Percentiles rank a stretch among this genome's conserved stretches.
Conservation (phyloP, 495 filamentous ascomycete genomes). For the Neurospora sp. region DNA sequence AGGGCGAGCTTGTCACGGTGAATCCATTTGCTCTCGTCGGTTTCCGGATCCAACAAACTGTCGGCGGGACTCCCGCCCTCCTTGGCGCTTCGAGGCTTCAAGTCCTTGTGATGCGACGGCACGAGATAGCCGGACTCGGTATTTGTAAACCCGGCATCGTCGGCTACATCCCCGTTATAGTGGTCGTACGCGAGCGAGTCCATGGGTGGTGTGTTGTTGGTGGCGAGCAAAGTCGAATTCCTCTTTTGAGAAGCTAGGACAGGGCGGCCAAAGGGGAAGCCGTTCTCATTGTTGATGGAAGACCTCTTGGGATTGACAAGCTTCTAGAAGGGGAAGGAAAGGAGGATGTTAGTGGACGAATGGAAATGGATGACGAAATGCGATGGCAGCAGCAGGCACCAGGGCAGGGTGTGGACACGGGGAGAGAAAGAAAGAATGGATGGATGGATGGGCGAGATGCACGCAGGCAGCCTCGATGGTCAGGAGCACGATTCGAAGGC, state of each 20-base stretch:
- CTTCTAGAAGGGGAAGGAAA: slow-evolving; percentile 8
- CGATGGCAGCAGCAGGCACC: not conserved
- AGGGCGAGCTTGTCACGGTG: slow-evolving; percentile 88
- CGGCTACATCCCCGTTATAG: slow-evolving; percentile 6
- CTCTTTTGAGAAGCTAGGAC: slow-evolving; percentile 25
- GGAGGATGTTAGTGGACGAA: not conserved
- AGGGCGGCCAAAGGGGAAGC: slow-evolving; percentile 7
- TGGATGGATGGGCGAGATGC: not conserved
- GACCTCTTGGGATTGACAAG: slow-evolving; percentile 10
- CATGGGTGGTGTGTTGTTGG: slow-evolving; percentile 1
- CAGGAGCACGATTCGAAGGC: not conserved
- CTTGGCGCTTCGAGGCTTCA: slow-evolving; percentile 39
- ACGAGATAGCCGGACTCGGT: slow-evolving; percentile 11
- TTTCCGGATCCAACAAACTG: slow-evolving; percentile 47
- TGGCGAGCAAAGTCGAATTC: slow-evolving; percentile 11
- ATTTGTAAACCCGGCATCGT: slow-evolving; percentile 10
- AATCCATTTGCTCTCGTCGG: slow-evolving; percentile 60
- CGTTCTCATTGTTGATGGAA: slow-evolving; percentile 8
- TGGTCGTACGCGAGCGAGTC: slow-evolving; percentile 9
- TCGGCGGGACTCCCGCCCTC: slow-evolving; percentile 46
- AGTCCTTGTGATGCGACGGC: slow-evolving; percentile 18
- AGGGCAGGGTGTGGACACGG: not conserved
- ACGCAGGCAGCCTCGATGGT: not conserved
- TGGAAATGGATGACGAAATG: not conserved
- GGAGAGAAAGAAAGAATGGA: not conserved